A percentile compares a stretch with the other conserved stretches of the same genome.
Conservation (phyloP, 2,329 filamentous ascomycete species). For the Nemania sp. region DNA sequence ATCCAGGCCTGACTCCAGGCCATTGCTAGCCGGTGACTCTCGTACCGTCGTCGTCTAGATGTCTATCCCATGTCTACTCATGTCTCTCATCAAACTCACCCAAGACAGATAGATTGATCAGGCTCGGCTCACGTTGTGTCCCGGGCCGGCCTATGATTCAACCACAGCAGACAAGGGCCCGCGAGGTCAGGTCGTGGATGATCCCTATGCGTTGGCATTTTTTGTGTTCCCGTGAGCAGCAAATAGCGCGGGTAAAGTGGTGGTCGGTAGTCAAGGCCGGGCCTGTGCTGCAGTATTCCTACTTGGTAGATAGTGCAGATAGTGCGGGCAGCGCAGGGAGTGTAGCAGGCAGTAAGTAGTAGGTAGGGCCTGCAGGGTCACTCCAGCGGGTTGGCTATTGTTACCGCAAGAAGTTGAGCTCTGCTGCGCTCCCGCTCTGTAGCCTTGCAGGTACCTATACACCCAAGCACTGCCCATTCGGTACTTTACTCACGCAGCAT, state of each 20-base stretch:
- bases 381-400: too few relatives aligned
- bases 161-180: slow-evolving; percentile 12
- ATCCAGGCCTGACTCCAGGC: not conserved
- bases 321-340: too few relatives aligned
- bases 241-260: slow-evolving; percentile 23
- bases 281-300: too few relatives aligned
- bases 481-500: too few relatives aligned
- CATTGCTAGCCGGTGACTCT: slow-evolving; percentile 3
- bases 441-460: too few relatives aligned
- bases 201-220: slow-evolving; percentile 26
- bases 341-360: too few relatives aligned
- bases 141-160: slow-evolving; percentile 19
- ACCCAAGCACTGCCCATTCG: too few relatives aligned
- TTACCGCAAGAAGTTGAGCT: too few relatives aligned
- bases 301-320: too few relatives aligned
- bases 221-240: slow-evolving; percentile 26
- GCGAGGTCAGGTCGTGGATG: slow-evolving; percentile 28
- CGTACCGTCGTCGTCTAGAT: not conserved
- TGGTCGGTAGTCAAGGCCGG: slow-evolving; percentile 15
- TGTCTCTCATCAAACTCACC: slow-evolving; percentile 15
- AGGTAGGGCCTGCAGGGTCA: too few relatives aligned
- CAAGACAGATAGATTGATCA: slow-evolving; percentile 12
- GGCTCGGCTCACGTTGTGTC: slow-evolving; percentile 16
- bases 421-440: too few relatives aligned
- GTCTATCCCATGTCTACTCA: not conserved